These are phyloP conservation scores for Sanghuangporus baumii DNA, from an alignment of 1,284 basidiomycete species.

Conservation along the genomic window DNA sequence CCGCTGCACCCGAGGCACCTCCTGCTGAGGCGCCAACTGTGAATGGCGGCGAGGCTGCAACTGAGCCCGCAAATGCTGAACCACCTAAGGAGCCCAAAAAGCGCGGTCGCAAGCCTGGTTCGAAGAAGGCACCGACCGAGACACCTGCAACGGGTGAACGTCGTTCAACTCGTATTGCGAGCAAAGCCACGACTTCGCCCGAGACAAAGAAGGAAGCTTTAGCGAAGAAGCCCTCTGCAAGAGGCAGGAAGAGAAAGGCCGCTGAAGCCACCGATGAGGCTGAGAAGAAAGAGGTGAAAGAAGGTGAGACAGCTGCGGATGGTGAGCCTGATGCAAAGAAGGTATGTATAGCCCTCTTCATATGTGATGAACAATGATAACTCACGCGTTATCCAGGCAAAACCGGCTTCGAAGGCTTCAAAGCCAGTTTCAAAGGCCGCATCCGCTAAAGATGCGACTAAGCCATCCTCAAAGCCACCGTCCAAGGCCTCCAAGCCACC, in stretches of 20 bases:
- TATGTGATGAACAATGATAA: conserved; percentile 21
- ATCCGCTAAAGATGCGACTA: conserved; percentile 28
- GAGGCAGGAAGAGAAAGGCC: conserved; percentile 24
- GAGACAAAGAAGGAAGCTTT: conserved; percentile 35
- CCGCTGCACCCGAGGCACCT: conserved; percentile 1
- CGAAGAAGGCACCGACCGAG: background rate
- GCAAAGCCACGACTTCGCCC: conserved; percentile 22
- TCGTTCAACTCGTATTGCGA: conserved; percentile 20
- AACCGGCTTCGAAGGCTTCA: conserved; percentile 15
- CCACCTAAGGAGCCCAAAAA: conserved; percentile 4
- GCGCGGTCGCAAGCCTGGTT: conserved; percentile 14
- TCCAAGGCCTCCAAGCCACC: conserved; percentile 31
- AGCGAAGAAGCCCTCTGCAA: conserved; percentile 12
- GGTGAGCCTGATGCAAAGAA: conserved; percentile 45
- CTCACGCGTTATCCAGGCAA: conserved; percentile 16
- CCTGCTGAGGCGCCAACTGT: conserved; percentile 1
- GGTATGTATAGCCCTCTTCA: conserved; percentile 29
- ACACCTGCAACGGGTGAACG: conserved; percentile 22
- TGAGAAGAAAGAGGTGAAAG: conserved; percentile 21
- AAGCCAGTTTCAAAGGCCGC: conserved; percentile 21
- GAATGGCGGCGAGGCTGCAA: conserved; percentile 35
- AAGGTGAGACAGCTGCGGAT: conserved; percentile 22
- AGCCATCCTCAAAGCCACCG: conserved; percentile 28
- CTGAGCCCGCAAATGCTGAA: conserved; percentile 33
- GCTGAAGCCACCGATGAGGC: conserved; percentile 27